Base-by-base conservation (phyloP, 352 stramenopile species). In the Globisporangium spinosum region DNA sequence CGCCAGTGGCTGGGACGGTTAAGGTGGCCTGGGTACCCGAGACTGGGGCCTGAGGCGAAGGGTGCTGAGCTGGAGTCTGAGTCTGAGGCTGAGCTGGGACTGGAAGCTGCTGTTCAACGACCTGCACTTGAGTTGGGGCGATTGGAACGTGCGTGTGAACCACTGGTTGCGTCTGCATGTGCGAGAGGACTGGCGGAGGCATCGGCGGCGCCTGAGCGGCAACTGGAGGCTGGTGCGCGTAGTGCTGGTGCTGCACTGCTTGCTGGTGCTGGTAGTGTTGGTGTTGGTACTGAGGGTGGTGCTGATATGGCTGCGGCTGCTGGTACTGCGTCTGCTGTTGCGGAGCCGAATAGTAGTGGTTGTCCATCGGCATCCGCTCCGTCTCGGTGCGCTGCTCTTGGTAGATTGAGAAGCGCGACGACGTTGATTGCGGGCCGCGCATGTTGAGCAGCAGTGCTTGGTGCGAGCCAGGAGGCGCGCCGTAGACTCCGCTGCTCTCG, bases 381-480 rank as follows among this genome's bases (percentile, higher is more conserved):
- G 47, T 8, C 6, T 65, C 58, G 9, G 10, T 20, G 35, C 47
- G 40, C 6, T 38, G 56, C 47, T 70, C 57, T 3, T 70, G 65
- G 27, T 57, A 69, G 12, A 69, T 69, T n/a, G 55, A 54, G 29
- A 64, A 69, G 64, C 64, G 64, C 12, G 64, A 59, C 22, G 64
- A 23, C 29, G 43, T 6, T 8, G 43, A 15, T 6, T n/a, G 32
- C 17, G 43, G 63, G 4, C 54, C 55, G 8, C 64, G 64, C 64
- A 69, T 69, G 58, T 63, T 64, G 35, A 69, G 43, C 29, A 69
- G 13, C 10, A 69, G 43, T 32, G 64, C 64, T 49, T 69, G 64
- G 55, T 69, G 64, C 54, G 55, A 69, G 3, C 55, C 64, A n/a
- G 45, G 64, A 10, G 58, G 64, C 2, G 64, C 43, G n/a, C 55